Base-by-base conservation (phyloP, 148 eudicot species). In the Mesembryanthemum crystallinum region DNA sequence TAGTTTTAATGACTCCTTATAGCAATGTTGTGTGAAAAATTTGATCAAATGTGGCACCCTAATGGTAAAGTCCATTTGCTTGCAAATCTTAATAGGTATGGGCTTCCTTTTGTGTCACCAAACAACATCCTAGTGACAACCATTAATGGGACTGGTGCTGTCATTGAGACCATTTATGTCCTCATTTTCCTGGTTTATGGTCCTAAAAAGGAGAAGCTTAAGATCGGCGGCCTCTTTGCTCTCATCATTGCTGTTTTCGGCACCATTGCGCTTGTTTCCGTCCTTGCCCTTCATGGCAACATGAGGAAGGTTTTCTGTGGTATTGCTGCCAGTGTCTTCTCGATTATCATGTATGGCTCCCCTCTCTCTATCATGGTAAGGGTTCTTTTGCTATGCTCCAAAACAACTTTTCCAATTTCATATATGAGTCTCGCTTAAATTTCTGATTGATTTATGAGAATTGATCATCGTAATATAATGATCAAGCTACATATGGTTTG, bases 341-440 rank as follows among this genome's bases (percentile, higher is more conserved):
- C 98, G 68, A 88, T 94, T 82, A 87, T 94, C 25, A 94, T 93
- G 98, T 94, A 91, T 73, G 97, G 85, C 9, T 89, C 97, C 14
- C 97, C 97, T 65, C 88, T 91, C 17, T 86, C 97, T 24, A 83
- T 91, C 85, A 91, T 45, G 49, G 49, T 45, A 45, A 45, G 49
- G 3, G 4, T 51, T 51, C 57, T 12, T 12, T 51, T 51, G 14
- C 18, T 51, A n/a, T 51, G 15, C 21, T 20, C 14, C 8, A 51
- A 1, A 20, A 20, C 24, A 20, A 23, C 25, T 4, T 45, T 13
- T 45, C 1, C 2, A 39, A 39, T 9, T 39, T 39, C 43, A 0
- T 9, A 5, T 39, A 39, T 39, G 43, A 39, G 5, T 0, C 8
- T 39, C 9, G 5, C 9, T 39, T 39, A 39, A 5, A 0, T 39